Base-by-base conservation (phyloP, 805 yeast species). In the Pichia manshurica region DNA sequence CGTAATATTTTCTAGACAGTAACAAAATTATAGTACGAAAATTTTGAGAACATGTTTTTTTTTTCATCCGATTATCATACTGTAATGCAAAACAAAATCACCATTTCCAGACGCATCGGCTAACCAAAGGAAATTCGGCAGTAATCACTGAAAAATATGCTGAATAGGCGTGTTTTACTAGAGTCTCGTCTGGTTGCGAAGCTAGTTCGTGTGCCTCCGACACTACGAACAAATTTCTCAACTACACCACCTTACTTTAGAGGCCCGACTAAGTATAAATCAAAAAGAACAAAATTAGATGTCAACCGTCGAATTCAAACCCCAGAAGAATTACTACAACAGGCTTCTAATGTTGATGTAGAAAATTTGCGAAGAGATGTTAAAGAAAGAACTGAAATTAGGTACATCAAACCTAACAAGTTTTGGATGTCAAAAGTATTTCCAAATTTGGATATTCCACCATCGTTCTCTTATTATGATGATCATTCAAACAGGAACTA, bases 351-450 rank as follows among this genome's bases (percentile, higher is more conserved):
- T 42, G 56, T 51, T 2, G 67, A 63, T 40, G 50, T 65, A n/a
- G 53, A 60, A 23, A 56, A 56, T 23, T 44, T 65, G 13, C 50
- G 54, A 36, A 45, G 46, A 6, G 62, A 58, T 20, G 51, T 55
- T 13, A 51, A 50, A 9, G 29, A 44, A 2, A 53, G 68, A 44
- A 52, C 57, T 17, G 40, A 50, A 10, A 41, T 55, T 2, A 51
- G 71, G 37, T 63, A 56, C 39, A 45, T 49, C 3, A 47, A 57
- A 25, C 69, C 70, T 5, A 66, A 67, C 51, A 53, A 54, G 38
- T 36, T 45, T 19, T 67, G 71, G 71, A 50, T 61, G 5, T 22
- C 43, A 3, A 21, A 37, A 13, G 36, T 41, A n/a, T 56, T 53
- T 15, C 45, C 46, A 12, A 38, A 47, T 28, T 29, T 44, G 13